phyloP scores from a whole-genome alignment of 169 alveolate species.

The Fabrea salina region DNA sequence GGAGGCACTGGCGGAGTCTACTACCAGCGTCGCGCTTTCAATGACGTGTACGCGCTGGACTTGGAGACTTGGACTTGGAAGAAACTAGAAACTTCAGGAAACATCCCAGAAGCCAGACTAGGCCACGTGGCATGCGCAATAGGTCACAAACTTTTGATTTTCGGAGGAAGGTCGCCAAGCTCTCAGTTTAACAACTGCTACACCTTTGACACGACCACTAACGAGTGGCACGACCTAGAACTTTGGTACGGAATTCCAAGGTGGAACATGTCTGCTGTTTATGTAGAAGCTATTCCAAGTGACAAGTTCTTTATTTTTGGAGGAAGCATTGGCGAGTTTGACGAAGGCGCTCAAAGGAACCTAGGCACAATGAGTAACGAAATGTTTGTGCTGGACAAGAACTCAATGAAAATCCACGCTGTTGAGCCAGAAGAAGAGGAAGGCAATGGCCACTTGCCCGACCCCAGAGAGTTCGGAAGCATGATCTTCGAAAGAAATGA shows the following conservation, averaged over 20 bases:
- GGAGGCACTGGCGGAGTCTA: conserved; percentile 46
- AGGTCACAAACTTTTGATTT: conserved; percentile 72
- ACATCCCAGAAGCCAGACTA: conserved; percentile 75
- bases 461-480: conserved; percentile 89
- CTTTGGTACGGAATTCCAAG: conserved; percentile 86
- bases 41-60: conserved; percentile 77
- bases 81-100: conserved; percentile 60
- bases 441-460: conserved; percentile 64
- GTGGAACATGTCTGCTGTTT: conserved; percentile 89
- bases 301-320: conserved; percentile 93
- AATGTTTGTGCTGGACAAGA: conserved; percentile 74
- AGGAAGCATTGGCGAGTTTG: conserved; percentile 87
- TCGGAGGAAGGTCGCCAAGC: conserved; percentile 92
- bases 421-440: conserved; percentile 16
- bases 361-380: conserved; percentile 70
- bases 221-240: conserved; percentile 90
- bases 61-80: conserved; percentile 73
- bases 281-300: conserved; percentile 92
- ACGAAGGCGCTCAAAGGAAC: conserved; percentile 87
- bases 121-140: conserved; percentile 80
- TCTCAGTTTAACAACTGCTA: conserved; percentile 83
- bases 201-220: conserved; percentile 81
- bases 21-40: conserved; percentile 75
- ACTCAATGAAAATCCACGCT: conserved; percentile 36
- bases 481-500: conserved; percentile 86